Conservation (phyloP, 768 basidiomycete genomes). For the Macrolepiota fuliginosa region DNA sequence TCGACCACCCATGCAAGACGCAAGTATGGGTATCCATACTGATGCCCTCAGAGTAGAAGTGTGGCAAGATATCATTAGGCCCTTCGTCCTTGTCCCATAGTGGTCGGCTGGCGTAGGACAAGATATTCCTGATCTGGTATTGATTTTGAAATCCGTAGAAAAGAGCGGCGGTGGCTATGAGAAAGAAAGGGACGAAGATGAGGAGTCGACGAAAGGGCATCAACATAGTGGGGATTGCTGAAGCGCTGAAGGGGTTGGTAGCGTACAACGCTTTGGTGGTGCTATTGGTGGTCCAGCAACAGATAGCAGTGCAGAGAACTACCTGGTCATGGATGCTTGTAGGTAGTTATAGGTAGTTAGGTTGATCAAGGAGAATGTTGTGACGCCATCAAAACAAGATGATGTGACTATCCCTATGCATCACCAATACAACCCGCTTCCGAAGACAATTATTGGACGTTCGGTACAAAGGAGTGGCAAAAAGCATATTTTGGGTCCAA, state of each 20-base stretch:
- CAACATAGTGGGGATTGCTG: constrained; percentile 11
- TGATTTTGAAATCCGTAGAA: constrained; percentile 40
- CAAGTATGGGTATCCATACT: constrained; percentile 42
- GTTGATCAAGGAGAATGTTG: background rate
- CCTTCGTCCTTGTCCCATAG: constrained; percentile 57
- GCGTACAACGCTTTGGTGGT: background rate
- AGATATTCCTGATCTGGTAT: constrained; percentile 47
- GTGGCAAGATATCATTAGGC: constrained; percentile 44
- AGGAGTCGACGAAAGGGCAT: constrained; percentile 27
- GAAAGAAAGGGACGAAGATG: constrained; percentile 29
- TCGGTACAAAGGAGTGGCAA: background rate
- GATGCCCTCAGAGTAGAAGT: constrained; percentile 57
- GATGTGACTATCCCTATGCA: background rate
- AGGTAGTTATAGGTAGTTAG: background rate
- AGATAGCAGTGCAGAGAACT: constrained; percentile 1
- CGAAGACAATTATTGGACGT: background rate
- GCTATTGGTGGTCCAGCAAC: constrained; percentile 16
- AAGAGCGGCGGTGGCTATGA: constrained; percentile 27
- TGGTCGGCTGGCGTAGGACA: constrained; percentile 57
- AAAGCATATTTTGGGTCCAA: background rate
- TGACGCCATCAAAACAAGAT: background rate
- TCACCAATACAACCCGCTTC: no score
- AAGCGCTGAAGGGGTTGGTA: background rate
- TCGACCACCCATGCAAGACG: constrained; percentile 53
- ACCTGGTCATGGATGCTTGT: background rate